Evolutionary conservation across 2,329 filamentous ascomycete genomes (phyloP).

Genomic region (Coleophoma eucalyptorum): DNA sequence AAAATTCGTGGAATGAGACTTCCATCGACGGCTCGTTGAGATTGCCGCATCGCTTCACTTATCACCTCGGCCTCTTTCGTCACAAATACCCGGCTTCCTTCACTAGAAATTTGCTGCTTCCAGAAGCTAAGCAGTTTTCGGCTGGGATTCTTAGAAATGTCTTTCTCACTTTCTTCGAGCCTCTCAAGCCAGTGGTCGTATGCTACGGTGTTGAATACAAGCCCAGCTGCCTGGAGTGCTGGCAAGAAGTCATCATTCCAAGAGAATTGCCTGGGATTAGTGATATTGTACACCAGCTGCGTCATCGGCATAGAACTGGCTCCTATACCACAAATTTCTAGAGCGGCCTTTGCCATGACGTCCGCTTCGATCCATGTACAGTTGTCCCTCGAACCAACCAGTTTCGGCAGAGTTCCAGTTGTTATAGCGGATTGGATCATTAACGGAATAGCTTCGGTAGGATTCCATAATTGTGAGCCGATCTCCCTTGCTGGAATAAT

Average conservation of each 20-base stretch:
- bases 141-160: conserved; percentile 38
- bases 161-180: conserved; percentile 26
- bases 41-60: background rate
- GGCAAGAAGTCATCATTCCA: conserved; percentile 48
- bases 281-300: conserved; percentile 42
- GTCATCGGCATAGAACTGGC: background rate
- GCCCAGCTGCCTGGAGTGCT: conserved; percentile 35
- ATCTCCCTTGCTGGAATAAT: conserved; percentile 35
- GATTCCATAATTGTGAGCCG: conserved; percentile 37
- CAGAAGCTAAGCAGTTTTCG: conserved; percentile 47
- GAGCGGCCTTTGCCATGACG: conserved; percentile 33
- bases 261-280: conserved; percentile 39
- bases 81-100: background rate
- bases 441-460: conserved; percentile 46
- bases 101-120: background rate
- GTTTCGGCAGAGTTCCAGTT: conserved; percentile 37
- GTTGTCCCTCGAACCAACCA: conserved; percentile 33
- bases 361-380: conserved; percentile 42
- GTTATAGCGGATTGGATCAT: conserved; percentile 43
- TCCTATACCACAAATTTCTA: conserved; percentile 32
- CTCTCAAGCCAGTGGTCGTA: conserved; percentile 38
- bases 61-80: background rate
- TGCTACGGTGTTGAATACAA: conserved; percentile 37
- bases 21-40: background rate
- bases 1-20: background rate